phyloP scores from a whole-genome alignment of 1,139 yeast species.

The Pichia sp. region DNA sequence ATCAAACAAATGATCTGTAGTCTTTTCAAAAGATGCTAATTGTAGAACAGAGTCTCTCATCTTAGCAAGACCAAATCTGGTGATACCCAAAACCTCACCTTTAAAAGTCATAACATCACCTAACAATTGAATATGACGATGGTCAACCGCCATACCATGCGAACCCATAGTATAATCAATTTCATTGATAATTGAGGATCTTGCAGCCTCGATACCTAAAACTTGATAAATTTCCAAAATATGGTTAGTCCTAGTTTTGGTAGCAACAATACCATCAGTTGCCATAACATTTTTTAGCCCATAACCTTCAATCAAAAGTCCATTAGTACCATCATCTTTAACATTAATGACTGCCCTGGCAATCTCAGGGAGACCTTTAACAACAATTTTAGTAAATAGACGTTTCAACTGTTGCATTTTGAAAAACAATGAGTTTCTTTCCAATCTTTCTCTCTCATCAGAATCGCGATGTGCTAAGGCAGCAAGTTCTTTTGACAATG shows the following conservation, averaged over 20 bases:
- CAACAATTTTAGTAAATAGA: constrained; percentile 76
- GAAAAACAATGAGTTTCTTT: constrained; percentile 49
- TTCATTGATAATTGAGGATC: constrained; percentile 86
- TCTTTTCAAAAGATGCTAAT: constrained; percentile 94
- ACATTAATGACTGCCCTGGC: constrained; percentile 95
- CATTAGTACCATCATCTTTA: constrained; percentile 77
- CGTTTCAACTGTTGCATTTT: constrained; percentile 87
- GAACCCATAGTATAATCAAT: constrained; percentile 97
- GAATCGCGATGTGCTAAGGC: constrained; percentile 32
- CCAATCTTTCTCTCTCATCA: constrained; percentile 28
- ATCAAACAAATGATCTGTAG: constrained; percentile 96
- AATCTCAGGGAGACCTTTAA: constrained; percentile 86
- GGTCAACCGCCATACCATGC: constrained; percentile 99
- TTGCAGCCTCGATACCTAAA: constrained; percentile 96
- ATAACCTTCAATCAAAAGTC: constrained; percentile 93
- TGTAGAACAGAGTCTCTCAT: constrained; percentile 98
- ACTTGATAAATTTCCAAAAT: constrained; percentile 83
- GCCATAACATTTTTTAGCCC: constrained; percentile 96
- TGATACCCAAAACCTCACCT: constrained; percentile 96
- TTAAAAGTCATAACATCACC: constrained; percentile 99
- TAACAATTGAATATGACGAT: constrained; percentile 93
- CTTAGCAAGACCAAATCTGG: constrained; percentile 94
- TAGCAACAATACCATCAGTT: constrained; percentile 92
- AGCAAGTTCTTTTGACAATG: constrained; percentile 39
- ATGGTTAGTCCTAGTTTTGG: constrained; percentile 84